Conservation (phyloP, 345 rosid genomes). For the Eucalyptus cloeziana region DNA sequence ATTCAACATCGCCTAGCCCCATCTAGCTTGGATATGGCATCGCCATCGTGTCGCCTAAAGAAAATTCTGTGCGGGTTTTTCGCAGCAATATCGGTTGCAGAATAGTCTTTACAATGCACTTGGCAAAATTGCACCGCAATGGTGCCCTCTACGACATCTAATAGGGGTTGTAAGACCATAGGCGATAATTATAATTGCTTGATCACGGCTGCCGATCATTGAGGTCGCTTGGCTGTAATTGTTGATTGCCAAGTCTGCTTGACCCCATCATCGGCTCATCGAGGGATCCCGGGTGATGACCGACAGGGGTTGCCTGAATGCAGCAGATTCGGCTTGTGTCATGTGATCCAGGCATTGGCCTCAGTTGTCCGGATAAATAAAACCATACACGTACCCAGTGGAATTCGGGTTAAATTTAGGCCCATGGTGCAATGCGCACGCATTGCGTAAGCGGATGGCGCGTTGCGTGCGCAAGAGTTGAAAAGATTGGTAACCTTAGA, state of each 20-base stretch:
- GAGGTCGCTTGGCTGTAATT: background rate
- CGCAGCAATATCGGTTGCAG: background rate
- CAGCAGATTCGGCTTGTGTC: background rate
- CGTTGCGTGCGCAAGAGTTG: background rate
- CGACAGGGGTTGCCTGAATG: background rate
- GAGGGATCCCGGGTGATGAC: background rate
- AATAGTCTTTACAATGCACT: background rate
- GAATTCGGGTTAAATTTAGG: background rate
- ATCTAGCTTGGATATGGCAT: too few relatives aligned
- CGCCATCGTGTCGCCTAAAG: background rate
- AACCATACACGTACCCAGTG: background rate
- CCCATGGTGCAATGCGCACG: background rate
- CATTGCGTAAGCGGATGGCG: background rate
- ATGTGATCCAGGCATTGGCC: background rate
- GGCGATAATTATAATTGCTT: background rate
- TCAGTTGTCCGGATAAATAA: too few relatives aligned
- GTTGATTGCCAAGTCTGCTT: rapidly evolving
- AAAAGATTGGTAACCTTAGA: background rate
- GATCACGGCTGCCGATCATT: background rate
- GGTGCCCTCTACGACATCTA: background rate
- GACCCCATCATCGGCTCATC: background rate
- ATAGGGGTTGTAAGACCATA: background rate
- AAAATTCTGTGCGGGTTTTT: background rate
- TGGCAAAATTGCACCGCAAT: background rate
- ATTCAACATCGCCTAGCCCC: too few relatives aligned